Percentiles rank a stretch among this genome's conserved stretches.
Conservation (phyloP, 1,284 basidiomycete species). For the Ceratobasidium sp. region DNA sequence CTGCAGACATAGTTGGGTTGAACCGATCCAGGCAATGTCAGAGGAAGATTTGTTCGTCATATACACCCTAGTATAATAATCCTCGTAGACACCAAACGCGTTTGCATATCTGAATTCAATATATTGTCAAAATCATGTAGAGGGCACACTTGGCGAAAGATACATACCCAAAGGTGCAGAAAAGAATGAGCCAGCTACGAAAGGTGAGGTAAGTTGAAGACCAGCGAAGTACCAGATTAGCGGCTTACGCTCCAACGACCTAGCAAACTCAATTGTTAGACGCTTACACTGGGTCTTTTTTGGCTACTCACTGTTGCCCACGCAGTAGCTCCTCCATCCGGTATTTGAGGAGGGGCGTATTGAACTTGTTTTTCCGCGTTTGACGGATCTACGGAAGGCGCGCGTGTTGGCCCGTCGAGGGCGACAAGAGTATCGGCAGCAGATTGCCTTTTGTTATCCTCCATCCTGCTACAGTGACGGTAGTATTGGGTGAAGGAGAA, state of each 20-base stretch:
- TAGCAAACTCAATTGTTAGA: not conserved
- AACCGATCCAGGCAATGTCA: slow-evolving; percentile 40
- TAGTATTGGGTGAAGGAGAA: not conserved
- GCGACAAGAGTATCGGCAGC: slow-evolving; percentile 4
- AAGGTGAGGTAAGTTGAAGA: not conserved
- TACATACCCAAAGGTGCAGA: slow-evolving; percentile 41
- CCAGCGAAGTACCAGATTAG: too few species aligned
- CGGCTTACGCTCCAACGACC: slow-evolving; percentile 43
- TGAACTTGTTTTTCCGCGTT: slow-evolving; percentile 23
- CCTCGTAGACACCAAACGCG: slow-evolving; percentile 42
- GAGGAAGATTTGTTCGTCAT: slow-evolving; percentile 43
- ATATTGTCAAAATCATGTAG: not conserved
- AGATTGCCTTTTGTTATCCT: slow-evolving; percentile 14
- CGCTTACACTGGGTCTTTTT: not conserved
- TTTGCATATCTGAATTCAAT: slow-evolving; percentile 15
- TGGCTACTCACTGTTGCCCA: slow-evolving; percentile 32
- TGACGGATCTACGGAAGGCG: not conserved
- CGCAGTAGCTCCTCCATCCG: slow-evolving; percentile 34
- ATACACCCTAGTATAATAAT: slow-evolving; percentile 32
- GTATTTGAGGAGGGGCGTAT: slow-evolving; percentile 19
- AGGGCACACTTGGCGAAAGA: not conserved
- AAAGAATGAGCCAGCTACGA: slow-evolving; percentile 36
- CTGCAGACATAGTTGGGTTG: slow-evolving; percentile 40
- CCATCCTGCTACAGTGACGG: slow-evolving; percentile 8
- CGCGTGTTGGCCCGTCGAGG: not conserved